Percentiles rank a stretch among this genome's conserved stretches.
Conservation (phyloP, 2,329 filamentous ascomycete species). For the Leptosphaerulina australis region DNA sequence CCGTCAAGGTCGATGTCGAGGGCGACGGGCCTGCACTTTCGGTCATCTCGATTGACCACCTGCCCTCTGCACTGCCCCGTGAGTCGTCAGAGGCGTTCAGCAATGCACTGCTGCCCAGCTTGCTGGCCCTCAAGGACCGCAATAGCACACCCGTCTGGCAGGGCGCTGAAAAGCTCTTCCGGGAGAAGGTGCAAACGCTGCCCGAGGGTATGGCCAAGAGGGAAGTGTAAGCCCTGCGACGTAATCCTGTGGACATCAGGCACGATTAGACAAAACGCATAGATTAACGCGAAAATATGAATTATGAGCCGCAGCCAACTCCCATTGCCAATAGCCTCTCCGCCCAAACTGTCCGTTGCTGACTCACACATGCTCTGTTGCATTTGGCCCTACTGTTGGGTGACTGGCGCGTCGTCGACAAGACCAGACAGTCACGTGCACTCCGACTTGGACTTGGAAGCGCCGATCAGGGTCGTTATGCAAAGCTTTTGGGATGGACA, state of each 20-base stretch:
- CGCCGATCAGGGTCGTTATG: no score
- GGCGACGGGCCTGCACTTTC: conserved; percentile 66
- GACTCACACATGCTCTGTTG: no score
- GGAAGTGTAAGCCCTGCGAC: conserved; percentile 27
- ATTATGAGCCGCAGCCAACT: background rate
- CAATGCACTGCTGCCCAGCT: conserved; percentile 74
- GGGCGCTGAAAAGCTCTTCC: conserved; percentile 81
- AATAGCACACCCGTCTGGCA: conserved; percentile 78
- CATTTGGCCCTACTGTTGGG: no score
- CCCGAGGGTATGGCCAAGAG: conserved; percentile 54
- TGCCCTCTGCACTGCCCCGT: conserved; percentile 72
- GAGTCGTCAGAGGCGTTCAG: conserved; percentile 89
- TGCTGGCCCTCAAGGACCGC: conserved; percentile 79
- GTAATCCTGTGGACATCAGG: background rate
- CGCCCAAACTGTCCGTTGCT: no score
- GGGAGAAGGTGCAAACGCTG: conserved; percentile 77
- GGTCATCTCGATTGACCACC: conserved; percentile 70
- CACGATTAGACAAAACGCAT: conserved; percentile 8
- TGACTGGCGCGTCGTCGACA: no score
- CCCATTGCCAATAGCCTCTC: no score
- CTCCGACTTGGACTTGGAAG: no score
- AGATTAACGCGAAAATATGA: conserved; percentile 9
- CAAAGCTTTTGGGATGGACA: no score
- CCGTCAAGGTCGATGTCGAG: conserved; percentile 71
- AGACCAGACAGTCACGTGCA: no score